Evolutionary conservation across 345 rosid species (phyloP), one percentile per base, ranked within the genome.

Genomic region (Populus tremula): DNA sequence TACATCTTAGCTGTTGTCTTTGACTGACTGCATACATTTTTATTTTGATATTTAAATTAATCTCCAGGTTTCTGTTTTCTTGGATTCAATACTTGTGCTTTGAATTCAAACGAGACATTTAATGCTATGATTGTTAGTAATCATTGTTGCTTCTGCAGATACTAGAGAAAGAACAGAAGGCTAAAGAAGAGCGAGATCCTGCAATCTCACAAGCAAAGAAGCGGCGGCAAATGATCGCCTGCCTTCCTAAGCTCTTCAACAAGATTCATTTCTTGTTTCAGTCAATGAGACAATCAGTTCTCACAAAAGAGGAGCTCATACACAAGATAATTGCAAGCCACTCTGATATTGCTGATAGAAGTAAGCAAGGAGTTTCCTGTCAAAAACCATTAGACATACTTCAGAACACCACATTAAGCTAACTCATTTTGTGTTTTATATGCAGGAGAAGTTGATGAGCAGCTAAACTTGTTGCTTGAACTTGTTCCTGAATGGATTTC

Each of bases 401-500:
- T 33, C 70, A 47, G 59, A 70, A 70, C 67, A 74, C 72, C 61
- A 81, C 16, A 67, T 5, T 73, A 65, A 67, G 33, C 72, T 75
- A 67, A 71, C 54, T 20, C 41, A 67, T 61, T 69, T 43, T 56
- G 33, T 11, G 73, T 61, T 79, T 27, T 76, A 29, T 81, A 82
- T 53, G 59, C 89, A 92, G 97, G 82, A 81, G 97, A 92, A 84
- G 87, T 91, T 68, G 96, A 92, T 81, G 98, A 94, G 79, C 98
- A 90, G 77, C 82, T 92, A 21, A 83, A 77, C 41, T 73, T 94
- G 84, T 59, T 96, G 86, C 85, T 80, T 79, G 96, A 94, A 79
- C 84, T 92, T 23, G 96, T 89, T 76, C 99, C 98, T 0, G 94
- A 92, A 69, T 92, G 97, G 99, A 90, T 96, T 5, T 85, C 88